Evolutionary conservation across 768 basidiomycete species (phyloP), one percentile per base, ranked within the genome.

Genomic region (Lanmaoa rubissima): DNA sequence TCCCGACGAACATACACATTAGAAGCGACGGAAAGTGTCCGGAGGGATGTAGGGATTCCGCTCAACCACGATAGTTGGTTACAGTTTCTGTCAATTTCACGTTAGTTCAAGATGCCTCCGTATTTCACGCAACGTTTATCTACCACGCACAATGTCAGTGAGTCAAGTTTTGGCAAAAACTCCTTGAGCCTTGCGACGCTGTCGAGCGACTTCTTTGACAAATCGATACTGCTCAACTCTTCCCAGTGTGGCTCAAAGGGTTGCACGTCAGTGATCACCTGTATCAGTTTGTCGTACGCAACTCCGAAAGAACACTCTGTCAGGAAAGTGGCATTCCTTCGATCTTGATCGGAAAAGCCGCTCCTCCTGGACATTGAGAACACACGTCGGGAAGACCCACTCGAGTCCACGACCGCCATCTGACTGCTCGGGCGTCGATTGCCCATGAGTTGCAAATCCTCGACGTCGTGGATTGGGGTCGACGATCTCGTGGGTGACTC

Each of bases 161-260:
- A 72, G 65, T 92, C 91, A 39, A 98, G 77, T 54, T 77, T 80
- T 19, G 94, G 94, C 64, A 98, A 68, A 70, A 98, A 94, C 76
- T 98, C 95, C 65, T 96, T 94, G 61, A 90, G 67, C 54, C 88
- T 72, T 39, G 85, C 83, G 16, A 88, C 79, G 64, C 85, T 85
- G 48, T 88, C 87, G 28, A 85, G 69, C 21, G 76, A 75, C 69
- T 82, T 84, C 49, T 76, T 72, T 39, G 77, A 78, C 53, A 99
- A 75, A 68, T 98, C 87, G 62, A 99, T 86, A 26, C 75, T 72
- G 54, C 65, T 76, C 57, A 99, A 74, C 40, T 82, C 78, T 64
- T 98, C 95, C 97, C 97, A 99, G 68, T 92, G 81, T 24, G 95
- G 94, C 67, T 94, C 92, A 72, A 91, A 97, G 19, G 95, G 94